Evolutionary conservation across 2,329 filamentous ascomycete species (phyloP), one percentile per base, ranked within the genome.

Genomic region (Epichloe bromicola): DNA sequence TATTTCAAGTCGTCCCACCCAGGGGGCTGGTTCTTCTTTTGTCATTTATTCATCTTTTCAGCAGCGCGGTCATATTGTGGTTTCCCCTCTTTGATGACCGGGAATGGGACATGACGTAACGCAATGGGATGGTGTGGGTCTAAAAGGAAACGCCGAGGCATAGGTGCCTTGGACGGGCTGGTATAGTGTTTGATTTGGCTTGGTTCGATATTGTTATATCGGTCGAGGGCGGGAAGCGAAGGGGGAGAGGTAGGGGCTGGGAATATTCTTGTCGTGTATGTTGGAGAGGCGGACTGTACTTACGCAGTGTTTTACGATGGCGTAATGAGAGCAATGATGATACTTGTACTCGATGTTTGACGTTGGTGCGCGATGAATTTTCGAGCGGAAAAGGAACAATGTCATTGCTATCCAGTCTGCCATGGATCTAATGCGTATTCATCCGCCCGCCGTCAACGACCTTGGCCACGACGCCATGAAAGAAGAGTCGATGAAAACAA

Each of bases 251-350:
- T 17, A 46, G 43, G 20, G 47, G 36, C 12, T 39, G 39, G 43
- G 7, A 26, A 23, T 38, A 0, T 50, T 26, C 34, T 37, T 46
- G n/a, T 48, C 55, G 55, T 60, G 55, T 58, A 57, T 48, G 51
- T 53, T 53, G 51, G 55, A 56, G 51, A 52, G 52, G 56, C 54
- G 51, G 53, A 57, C 53, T 60, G 59, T 62, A 57, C 56, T 54
- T 61, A 54, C 19, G 49, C 50, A 48, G 42, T 56, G 36, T 54
- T 55, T 50, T 59, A 55, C 58, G 51, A 63, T 56, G 59, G 50
- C 54, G 57, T 60, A 60, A 65, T 59, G 63, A 65, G 51, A 60
- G 58, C 57, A 62, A 64, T 48, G 37, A 48, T 56, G 58, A 63
- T 55, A 56, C 23, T 7, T 23, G 23, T 23, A 23, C 23, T 23